phyloP scores from a whole-genome alignment of 257 asterid species.

The Knoxia roxburghii region DNA sequence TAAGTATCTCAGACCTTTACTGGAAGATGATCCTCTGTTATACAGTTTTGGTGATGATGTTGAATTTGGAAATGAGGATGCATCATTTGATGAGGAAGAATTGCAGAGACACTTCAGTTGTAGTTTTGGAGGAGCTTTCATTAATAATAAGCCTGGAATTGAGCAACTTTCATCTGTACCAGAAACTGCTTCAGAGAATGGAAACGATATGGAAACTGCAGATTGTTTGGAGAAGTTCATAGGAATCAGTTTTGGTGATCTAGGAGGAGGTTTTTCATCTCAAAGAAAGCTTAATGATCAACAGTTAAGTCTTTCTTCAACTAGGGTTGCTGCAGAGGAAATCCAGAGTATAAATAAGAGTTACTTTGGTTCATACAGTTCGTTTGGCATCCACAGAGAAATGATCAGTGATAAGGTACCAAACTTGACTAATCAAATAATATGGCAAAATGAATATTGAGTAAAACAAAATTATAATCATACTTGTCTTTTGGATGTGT shows the following conservation, averaged over 20 bases:
- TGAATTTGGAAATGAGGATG: constrained; percentile 54
- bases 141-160: constrained; percentile 36
- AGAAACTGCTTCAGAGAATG: constrained; percentile 29
- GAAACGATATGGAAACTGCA: constrained; percentile 25
- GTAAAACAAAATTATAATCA: no score
- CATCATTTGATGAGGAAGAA: constrained; percentile 40
- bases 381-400: constrained; percentile 89
- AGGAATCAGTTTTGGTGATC: constrained; percentile 18
- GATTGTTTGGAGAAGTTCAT: constrained; percentile 16
- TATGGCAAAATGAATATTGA: background rate
- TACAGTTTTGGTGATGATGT: constrained; percentile 68
- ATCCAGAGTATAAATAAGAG: constrained; percentile 47
- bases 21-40: constrained; percentile 77
- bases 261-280: constrained; percentile 20
- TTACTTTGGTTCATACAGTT: constrained; percentile 83
- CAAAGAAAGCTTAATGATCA: constrained; percentile 14
- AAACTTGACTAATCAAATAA: background rate
- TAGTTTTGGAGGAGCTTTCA: constrained; percentile 41
- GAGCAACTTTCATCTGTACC: constrained; percentile 22
- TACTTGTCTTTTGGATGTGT: background rate
- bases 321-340: constrained; percentile 32
- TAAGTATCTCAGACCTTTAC: constrained; percentile 57
- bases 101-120: constrained; percentile 35
- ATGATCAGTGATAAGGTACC: constrained; percentile 97
- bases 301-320: constrained; percentile 20